These are phyloP conservation scores for Punica granatum DNA, from an alignment of 345 rosid species.

Conservation along the genomic window DNA sequence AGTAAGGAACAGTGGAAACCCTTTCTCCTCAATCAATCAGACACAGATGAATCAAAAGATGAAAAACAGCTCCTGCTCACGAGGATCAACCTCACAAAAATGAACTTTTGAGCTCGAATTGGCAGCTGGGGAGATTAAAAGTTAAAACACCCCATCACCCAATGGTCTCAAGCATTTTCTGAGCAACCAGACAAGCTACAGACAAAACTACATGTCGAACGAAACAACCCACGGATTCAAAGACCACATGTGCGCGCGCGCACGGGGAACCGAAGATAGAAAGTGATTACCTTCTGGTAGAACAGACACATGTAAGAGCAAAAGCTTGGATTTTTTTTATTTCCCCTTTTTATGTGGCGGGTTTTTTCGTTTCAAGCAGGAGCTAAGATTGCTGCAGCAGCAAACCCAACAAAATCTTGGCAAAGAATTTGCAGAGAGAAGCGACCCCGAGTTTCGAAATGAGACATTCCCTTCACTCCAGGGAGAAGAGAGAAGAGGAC, in stretches of 20 bases:
- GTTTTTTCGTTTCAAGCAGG: background rate
- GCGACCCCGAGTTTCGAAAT: background rate
- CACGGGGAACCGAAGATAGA: background rate
- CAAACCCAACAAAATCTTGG: background rate
- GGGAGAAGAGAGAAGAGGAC: conserved; percentile 1
- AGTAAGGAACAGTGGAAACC: background rate
- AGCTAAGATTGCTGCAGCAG: background rate
- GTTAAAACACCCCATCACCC: background rate
- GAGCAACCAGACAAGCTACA: background rate
- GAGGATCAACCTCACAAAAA: background rate
- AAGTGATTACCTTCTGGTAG: background rate
- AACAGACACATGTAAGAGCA: background rate
- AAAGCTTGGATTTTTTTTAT: background rate
- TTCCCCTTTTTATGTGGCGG: no score
- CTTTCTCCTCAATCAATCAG: background rate
- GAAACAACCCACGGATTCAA: background rate
- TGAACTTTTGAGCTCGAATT: background rate
- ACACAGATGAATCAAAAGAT: background rate
- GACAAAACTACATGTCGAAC: background rate
- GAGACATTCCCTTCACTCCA: conserved; percentile 8
- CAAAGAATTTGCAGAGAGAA: conserved; percentile 5
- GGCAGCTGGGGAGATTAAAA: background rate
- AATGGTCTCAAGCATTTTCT: background rate
- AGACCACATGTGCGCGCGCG: background rate
- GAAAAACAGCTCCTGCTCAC: background rate